Conservation (phyloP, 768 basidiomycete species). For the Suillus cothurnatus region DNA sequence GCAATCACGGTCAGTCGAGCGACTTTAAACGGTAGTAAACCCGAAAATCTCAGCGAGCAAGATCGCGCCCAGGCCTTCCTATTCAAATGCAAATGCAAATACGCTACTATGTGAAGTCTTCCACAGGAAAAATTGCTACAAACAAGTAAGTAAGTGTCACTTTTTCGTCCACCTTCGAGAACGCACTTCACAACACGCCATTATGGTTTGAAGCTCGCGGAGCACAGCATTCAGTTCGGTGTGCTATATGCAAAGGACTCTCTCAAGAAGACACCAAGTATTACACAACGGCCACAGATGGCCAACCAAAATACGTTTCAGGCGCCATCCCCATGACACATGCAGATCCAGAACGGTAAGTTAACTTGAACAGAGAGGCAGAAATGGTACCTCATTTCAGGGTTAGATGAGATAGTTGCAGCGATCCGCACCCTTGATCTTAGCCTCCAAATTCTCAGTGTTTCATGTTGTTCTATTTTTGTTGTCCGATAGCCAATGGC, state of each 20-base stretch:
- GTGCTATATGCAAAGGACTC: constrained; percentile 74
- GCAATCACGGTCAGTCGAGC: neutral
- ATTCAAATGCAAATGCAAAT: too few species aligned
- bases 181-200: neutral
- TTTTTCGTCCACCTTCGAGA: neutral
- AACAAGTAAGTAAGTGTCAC: constrained; percentile 55
- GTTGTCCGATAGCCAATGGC: neutral
- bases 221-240: constrained; percentile 91
- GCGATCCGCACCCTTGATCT: constrained; percentile 86
- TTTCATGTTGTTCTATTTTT: constrained; percentile 34
- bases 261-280: constrained; percentile 52
- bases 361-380: constrained; percentile 1
- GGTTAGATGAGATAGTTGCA: constrained; percentile 73
- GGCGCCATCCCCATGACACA: constrained; percentile 85
- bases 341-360: constrained; percentile 81
- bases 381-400: constrained; percentile 4
- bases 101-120: constrained; percentile 81
- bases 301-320: constrained; percentile 71
- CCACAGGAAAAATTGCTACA: constrained; percentile 65
- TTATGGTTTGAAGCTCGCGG: constrained; percentile 88
- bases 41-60: constrained; percentile 57
- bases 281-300: constrained; percentile 54
- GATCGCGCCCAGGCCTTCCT: constrained; percentile 63
- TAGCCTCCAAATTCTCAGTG: constrained; percentile 61
- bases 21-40: constrained; percentile 72